Evolutionary conservation across 1,284 basidiomycete species (phyloP).

Genomic region (Ustilago shanxiensis): DNA sequence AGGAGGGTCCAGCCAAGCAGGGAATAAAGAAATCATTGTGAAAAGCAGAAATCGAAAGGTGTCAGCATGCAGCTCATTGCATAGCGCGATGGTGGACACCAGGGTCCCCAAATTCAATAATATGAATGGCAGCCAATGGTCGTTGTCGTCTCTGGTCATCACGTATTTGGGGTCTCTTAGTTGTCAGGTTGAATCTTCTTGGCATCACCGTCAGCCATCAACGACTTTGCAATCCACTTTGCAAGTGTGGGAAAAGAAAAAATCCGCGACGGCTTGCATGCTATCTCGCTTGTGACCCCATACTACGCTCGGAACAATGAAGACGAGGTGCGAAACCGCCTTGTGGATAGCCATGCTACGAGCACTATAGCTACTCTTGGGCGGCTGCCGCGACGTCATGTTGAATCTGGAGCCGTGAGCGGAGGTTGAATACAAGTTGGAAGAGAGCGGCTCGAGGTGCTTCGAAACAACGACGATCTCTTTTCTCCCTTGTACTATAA

Average conservation of each 20-base stretch:
- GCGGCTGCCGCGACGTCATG: slow-evolving; percentile 11
- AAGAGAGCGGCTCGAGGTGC: background rate
- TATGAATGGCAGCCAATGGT: background rate
- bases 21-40: background rate
- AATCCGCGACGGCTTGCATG: background rate
- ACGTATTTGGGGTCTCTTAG: background rate
- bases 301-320: no score
- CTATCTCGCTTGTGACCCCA: no score
- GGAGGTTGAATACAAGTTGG: slow-evolving; percentile 2
- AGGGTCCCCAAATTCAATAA: slow-evolving; percentile 5
- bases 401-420: background rate
- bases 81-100: slow-evolving; percentile 9
- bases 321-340: no score
- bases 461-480: background rate
- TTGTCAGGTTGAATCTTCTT: background rate
- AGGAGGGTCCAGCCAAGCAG: slow-evolving; percentile 23
- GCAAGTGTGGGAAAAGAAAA: background rate
- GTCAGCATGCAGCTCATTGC: slow-evolving; percentile 42
- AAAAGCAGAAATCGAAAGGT: slow-evolving; percentile 15
- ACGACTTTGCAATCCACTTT: background rate
- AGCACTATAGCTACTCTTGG: no score
- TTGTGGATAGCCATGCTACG: no score
- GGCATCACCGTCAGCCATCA: background rate
- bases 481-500: background rate
- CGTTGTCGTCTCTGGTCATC: slow-evolving; percentile 4